Conservation (phyloP, 2,329 filamentous ascomycete species). For the Venturia pyrina region DNA sequence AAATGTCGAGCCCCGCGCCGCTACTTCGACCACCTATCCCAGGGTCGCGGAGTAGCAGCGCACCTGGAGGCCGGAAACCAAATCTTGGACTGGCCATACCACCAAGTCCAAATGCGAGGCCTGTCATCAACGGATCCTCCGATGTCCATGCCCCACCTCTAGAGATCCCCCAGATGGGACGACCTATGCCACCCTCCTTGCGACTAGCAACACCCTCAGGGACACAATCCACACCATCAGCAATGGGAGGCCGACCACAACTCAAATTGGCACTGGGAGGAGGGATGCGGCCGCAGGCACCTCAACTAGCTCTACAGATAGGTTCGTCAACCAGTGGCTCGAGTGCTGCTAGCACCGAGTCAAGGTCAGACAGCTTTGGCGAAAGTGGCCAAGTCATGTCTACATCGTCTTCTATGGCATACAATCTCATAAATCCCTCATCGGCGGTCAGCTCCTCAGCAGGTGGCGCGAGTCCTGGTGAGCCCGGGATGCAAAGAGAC, state of each 20-base stretch:
- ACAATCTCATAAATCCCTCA: conserved; percentile 77
- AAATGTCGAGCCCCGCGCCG: conserved; percentile 66
- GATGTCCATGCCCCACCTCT: conserved; percentile 23
- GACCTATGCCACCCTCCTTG: conserved; percentile 65
- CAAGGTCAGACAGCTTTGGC: conserved; percentile 75
- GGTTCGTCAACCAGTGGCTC: conserved; percentile 53
- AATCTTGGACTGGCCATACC: conserved; percentile 85
- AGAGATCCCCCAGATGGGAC: conserved; percentile 24
- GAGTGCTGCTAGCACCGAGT: conserved; percentile 71
- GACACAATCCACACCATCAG: conserved; percentile 62
- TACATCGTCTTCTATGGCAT: conserved; percentile 76
- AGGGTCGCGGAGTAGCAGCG: conserved; percentile 47
- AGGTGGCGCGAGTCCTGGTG: conserved; percentile 55
- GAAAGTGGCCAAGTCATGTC: conserved; percentile 53
- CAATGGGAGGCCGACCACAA: conserved; percentile 45
- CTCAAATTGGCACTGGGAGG: neutral
- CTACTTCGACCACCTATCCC: conserved; percentile 76
- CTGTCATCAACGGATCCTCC: conserved; percentile 54
- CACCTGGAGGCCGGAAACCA: conserved; percentile 51
- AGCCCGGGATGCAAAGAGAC: conserved; percentile 65
- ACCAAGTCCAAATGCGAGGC: conserved; percentile 71
- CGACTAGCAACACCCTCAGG: conserved; percentile 85
- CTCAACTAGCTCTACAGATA: conserved; percentile 37
- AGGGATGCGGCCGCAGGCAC: conserved; percentile 26
- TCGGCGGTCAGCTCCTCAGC: conserved; percentile 81